Base-by-base conservation (phyloP, 768 basidiomycete species). In the Xerocomus spinulosus region DNA sequence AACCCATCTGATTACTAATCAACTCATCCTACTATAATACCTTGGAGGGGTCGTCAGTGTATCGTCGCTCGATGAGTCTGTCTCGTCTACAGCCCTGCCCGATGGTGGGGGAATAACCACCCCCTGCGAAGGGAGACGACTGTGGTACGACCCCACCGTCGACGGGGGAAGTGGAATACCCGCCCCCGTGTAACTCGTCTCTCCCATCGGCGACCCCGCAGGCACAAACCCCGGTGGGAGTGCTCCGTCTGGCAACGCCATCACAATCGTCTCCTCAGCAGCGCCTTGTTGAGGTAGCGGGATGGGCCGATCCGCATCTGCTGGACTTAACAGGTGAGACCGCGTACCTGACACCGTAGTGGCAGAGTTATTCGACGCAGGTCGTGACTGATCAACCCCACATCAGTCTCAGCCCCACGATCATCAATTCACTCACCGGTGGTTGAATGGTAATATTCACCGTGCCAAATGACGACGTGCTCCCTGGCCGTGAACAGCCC, bases 151-250 rank as follows among this genome's bases (percentile, higher is more conserved):
- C 45, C 55, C 57, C 17, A 46, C 34, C 48, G 59, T 62, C 28
- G 68, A 67, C 14, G 61, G 58, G 9, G 63, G 70, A 9, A 66
- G 60, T 15, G 70, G 61, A 24, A 62, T 52, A n/a, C 56, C 61
- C n/a, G 56, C 61, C 0, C 61, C 62, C 25, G 61, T 63, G 40
- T 58, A 63, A 5, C 37, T 23, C 42, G 58, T 54, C 24, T 45
- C 59, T 17, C 44, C 46, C 7, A 40, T 42, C 1, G 60, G 50
- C 5, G 51, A 58, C 0, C 65, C 64, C 10, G 50, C 35, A 13
- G 70, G 63, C 6, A 73, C 55, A 39, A 73, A 73, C 5, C 72
- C 72, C 1, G 64, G 68, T 3, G 72, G 72, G 0, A 72, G 63
- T 21, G 51, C 52, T 1, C 64, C 63, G 10, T 56, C 51, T 1